Evolutionary conservation across 225 moss, liverwort and hornwort species (phyloP).

Genomic region (Lunularia cruciata): DNA sequence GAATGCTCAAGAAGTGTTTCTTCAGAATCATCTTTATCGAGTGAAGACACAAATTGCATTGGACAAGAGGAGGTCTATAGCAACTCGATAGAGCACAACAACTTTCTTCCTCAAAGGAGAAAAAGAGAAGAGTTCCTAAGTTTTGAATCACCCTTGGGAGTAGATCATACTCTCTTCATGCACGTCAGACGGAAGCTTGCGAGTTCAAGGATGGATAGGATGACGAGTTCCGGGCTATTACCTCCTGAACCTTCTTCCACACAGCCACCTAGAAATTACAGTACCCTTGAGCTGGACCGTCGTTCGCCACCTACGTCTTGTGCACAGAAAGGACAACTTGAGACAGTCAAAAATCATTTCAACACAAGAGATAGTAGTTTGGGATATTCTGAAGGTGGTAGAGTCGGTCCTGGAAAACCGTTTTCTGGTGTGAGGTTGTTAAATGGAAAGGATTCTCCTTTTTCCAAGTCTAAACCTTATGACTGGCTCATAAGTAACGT

Average conservation of each 20-base stretch:
- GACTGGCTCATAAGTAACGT: conserved; percentile 43
- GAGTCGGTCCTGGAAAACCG: background rate
- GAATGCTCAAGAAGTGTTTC: conserved; percentile 14
- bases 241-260: background rate
- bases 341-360: background rate
- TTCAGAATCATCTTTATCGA: conserved; percentile 19
- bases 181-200: conserved; percentile 13
- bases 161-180: conserved; percentile 8
- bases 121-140: conserved; percentile 28
- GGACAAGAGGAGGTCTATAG: background rate
- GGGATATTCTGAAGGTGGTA: background rate
- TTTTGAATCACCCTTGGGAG: background rate
- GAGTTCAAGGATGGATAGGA: background rate
- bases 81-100: background rate
- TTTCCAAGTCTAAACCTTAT: conserved; percentile 17
- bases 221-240: background rate
- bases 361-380: background rate
- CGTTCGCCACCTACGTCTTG: background rate
- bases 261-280: background rate
- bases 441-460: background rate
- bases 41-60: conserved; percentile 5
- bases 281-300: background rate
- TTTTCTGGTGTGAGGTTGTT: background rate
- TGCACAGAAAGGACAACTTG: background rate
- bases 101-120: background rate